phyloP scores from a whole-genome alignment of 805 yeast genomes.

The Candida golubevii region DNA sequence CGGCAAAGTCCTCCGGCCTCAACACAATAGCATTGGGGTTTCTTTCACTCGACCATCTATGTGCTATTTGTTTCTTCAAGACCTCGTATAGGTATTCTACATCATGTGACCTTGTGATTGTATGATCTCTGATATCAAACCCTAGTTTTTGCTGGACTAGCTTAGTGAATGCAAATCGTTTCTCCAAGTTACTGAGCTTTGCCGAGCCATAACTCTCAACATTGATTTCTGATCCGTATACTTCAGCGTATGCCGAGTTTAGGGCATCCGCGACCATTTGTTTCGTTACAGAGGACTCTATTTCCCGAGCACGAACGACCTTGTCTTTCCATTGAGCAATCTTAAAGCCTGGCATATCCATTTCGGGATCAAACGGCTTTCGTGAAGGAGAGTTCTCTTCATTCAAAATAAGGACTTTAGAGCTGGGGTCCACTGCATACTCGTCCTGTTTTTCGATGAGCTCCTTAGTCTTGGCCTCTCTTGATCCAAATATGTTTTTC shows the following conservation, averaged over 20 bases:
- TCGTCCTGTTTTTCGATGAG: conserved; percentile 37
- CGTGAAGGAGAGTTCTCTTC: conserved; percentile 31
- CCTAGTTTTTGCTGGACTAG: conserved; percentile 46
- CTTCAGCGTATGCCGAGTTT: conserved; percentile 20
- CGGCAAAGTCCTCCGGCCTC: conserved; percentile 48
- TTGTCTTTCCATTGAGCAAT: conserved; percentile 35
- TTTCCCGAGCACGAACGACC: conserved; percentile 20
- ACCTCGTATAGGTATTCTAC: conserved; percentile 36
- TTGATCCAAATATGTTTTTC: conserved; percentile 32
- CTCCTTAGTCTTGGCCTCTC: conserved; percentile 29
- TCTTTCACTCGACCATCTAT: conserved; percentile 51
- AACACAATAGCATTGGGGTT: conserved; percentile 74
- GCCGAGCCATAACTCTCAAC: conserved; percentile 3
- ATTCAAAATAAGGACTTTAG: conserved; percentile 34
- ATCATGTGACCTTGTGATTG: conserved; percentile 39
- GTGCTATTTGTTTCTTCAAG: conserved; percentile 36
- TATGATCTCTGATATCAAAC: conserved; percentile 49
- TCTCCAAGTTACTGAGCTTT: conserved; percentile 33
- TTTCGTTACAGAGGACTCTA: conserved; percentile 26
- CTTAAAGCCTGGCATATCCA: conserved; percentile 34
- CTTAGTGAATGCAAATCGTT: conserved; percentile 49
- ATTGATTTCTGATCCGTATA: conserved; percentile 9
- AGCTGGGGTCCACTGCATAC: conserved; percentile 27
- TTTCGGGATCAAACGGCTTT: conserved; percentile 22
- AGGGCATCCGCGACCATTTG: conserved; percentile 24